Conservation (phyloP, 2,329 filamentous ascomycete genomes). For the Tolypocladium amazonense region DNA sequence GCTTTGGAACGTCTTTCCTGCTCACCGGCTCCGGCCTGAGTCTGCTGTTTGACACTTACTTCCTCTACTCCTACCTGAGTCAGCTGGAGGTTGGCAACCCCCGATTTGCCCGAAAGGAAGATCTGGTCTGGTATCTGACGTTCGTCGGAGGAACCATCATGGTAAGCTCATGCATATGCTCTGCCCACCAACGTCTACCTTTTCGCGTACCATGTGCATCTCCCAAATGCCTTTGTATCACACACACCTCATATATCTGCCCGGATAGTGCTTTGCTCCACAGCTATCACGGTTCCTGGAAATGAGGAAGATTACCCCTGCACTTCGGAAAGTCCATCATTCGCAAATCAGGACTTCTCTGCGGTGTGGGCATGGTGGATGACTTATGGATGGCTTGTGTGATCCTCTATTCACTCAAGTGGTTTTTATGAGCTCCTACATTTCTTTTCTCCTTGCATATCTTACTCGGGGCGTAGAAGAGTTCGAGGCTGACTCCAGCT, state of each 20-base stretch:
- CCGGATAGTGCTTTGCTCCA: constrained; percentile 56
- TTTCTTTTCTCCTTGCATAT: constrained; percentile 18
- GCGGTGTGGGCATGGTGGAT: constrained; percentile 68
- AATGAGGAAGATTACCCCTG: constrained; percentile 71
- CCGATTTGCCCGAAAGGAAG: constrained; percentile 64
- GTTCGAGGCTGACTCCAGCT: constrained; percentile 9
- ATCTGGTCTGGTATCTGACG: constrained; percentile 69
- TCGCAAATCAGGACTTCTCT: constrained; percentile 53
- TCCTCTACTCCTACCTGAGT: constrained; percentile 65
- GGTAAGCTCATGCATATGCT: constrained; percentile 47
- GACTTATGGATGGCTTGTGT: constrained; percentile 59
- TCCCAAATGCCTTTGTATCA: constrained; percentile 4
- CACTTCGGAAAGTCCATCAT: constrained; percentile 51
- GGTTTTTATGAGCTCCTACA: constrained; percentile 53
- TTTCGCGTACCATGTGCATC: constrained; percentile 9
- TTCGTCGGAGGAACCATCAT: constrained; percentile 63
- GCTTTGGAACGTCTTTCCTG: constrained; percentile 29
- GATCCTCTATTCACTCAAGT: constrained; percentile 47
- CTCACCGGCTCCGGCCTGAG: constrained; percentile 26
- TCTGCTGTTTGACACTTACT: constrained; percentile 66
- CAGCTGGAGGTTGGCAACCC: constrained; percentile 61
- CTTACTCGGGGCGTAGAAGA: constrained; percentile 3
- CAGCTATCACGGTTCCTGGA: constrained; percentile 79
- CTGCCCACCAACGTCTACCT: constrained; percentile 6
- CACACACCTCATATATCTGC: constrained; percentile 57